Percentiles rank a stretch among this genome's conserved stretches.
Evolutionary conservation across 2,329 filamentous ascomycete genomes (phyloP).

Genomic region (Trichoderma atrobrunneum): DNA sequence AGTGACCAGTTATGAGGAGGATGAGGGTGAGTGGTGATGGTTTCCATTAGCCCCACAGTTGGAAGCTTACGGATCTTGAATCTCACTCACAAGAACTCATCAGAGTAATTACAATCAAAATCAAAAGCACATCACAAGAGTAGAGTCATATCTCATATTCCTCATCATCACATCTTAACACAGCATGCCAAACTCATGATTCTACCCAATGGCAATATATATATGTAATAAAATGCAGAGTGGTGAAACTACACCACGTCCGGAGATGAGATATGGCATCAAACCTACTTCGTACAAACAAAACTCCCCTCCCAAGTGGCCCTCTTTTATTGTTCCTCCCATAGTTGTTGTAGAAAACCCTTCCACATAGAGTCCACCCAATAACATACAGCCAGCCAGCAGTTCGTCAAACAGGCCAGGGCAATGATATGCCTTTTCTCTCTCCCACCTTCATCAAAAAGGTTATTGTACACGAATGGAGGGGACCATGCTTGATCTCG

Average conservation of each 20-base stretch:
- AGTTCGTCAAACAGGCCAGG: not conserved
- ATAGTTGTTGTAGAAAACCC: not conserved
- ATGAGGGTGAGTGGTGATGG: not conserved
- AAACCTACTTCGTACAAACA: slow-evolving; percentile 1
- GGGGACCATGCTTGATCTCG: slow-evolving; percentile 17
- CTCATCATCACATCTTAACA: not conserved
- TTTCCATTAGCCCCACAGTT: not conserved
- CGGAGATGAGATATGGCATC: slow-evolving; percentile 19
- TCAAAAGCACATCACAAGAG: not conserved
- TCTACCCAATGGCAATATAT: slow-evolving; percentile 1
- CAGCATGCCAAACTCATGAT: not conserved
- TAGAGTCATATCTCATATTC: not conserved
- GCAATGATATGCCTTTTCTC: not conserved
- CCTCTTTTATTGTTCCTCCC: not conserved
- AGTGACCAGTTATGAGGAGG: not conserved
- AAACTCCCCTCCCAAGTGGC: not conserved
- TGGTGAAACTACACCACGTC: slow-evolving; percentile 19
- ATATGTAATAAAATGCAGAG: not conserved
- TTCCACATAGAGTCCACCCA: not conserved
- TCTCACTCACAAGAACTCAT: not conserved
- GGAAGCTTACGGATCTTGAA: not conserved
- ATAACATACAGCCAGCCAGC: not conserved
- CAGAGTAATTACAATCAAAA: not conserved
- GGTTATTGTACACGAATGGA: slow-evolving; percentile 15
- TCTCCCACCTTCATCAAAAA: not conserved